phyloP scores from a whole-genome alignment of 257 asterid species.

The Solanum tacnaense region DNA sequence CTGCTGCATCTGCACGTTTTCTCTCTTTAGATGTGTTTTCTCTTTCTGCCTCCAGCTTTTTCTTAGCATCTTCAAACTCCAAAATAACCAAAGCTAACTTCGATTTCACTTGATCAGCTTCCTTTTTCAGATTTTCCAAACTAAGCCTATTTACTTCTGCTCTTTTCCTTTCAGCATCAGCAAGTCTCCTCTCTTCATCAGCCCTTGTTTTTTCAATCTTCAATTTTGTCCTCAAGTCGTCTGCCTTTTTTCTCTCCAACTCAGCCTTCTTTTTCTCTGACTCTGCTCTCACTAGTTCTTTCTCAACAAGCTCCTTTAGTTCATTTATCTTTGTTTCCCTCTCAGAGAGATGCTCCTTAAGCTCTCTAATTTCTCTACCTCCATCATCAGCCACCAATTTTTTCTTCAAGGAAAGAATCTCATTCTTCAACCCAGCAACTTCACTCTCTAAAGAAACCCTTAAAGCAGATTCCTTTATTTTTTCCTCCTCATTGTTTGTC shows the following conservation, averaged over 20 bases:
- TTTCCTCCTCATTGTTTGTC: constrained; percentile 38
- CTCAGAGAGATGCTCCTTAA: constrained; percentile 24
- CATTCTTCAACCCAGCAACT: constrained; percentile 46
- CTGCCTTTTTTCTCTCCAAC: constrained; percentile 35
- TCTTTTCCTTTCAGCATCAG: constrained; percentile 32
- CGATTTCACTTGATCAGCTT: constrained; percentile 34
- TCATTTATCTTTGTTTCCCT: constrained; percentile 38
- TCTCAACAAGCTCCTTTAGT: constrained; percentile 50
- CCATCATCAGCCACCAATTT: constrained; percentile 18
- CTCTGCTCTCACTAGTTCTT: constrained; percentile 34
- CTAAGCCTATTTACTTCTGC: constrained; percentile 36
- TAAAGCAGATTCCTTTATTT: constrained; percentile 34
- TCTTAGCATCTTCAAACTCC: constrained; percentile 39
- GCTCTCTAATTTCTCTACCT: constrained; percentile 20
- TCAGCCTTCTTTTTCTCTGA: constrained; percentile 36
- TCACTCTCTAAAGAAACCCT: constrained; percentile 58
- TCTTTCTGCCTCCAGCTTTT: constrained; percentile 44
- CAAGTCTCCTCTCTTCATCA: constrained; percentile 18
- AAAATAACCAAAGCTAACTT: constrained; percentile 30
- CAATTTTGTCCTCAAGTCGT: constrained; percentile 26
- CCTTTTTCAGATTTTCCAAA: constrained; percentile 40
- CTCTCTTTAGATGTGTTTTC: constrained; percentile 39
- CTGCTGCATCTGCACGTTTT: constrained; percentile 42
- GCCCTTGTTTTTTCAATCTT: constrained; percentile 15
- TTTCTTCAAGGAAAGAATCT: constrained; percentile 44